These are phyloP conservation scores for Talaromyces albobiverticillius DNA, from an alignment of 2,329 filamentous ascomycete species.

Conservation along the genomic window DNA sequence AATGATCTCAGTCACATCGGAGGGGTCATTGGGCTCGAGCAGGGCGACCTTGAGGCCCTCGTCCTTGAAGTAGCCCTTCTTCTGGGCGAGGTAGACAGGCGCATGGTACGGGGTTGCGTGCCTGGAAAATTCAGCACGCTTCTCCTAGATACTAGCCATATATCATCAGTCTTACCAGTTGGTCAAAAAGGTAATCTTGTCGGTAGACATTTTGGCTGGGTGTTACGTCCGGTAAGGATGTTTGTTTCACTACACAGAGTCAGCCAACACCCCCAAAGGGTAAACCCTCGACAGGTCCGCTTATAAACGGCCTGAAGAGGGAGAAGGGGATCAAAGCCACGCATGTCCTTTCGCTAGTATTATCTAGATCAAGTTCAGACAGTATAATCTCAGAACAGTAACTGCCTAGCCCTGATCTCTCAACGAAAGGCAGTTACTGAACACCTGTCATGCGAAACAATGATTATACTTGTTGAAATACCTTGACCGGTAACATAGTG, in stretches of 20 bases:
- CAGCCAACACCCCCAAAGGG: conserved; percentile 8
- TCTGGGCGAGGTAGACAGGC: conserved; percentile 72
- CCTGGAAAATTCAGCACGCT: conserved; percentile 57
- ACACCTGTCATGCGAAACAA: conserved; percentile 45
- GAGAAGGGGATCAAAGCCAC: conserved; percentile 56
- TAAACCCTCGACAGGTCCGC: too few relatives aligned
- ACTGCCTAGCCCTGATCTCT: conserved; percentile 13
- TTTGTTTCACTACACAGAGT: conserved; percentile 15
- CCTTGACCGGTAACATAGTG: conserved; percentile 40
- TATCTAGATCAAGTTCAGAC: conserved; percentile 82
- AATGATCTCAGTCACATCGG: conserved; percentile 79
- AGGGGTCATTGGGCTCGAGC: conserved; percentile 75
- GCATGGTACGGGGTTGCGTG: conserved; percentile 80
- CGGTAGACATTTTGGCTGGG: conserved; percentile 65
- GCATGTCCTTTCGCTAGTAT: conserved; percentile 87
- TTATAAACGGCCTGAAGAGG: conserved; percentile 21
- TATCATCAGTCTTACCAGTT: conserved; percentile 64
- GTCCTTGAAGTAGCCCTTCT: conserved; percentile 70
- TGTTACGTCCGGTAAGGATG: conserved; percentile 30
- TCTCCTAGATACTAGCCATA: too few relatives aligned
- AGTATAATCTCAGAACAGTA: conserved; percentile 71
- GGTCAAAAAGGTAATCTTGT: conserved; percentile 81
- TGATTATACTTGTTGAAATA: conserved; percentile 40
- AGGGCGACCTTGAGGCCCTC: conserved; percentile 75
- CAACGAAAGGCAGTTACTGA: conserved; percentile 23